These are phyloP conservation scores for Fraxinus velutina DNA, from an alignment of 305 asterid species.

Conservation along the genomic window DNA sequence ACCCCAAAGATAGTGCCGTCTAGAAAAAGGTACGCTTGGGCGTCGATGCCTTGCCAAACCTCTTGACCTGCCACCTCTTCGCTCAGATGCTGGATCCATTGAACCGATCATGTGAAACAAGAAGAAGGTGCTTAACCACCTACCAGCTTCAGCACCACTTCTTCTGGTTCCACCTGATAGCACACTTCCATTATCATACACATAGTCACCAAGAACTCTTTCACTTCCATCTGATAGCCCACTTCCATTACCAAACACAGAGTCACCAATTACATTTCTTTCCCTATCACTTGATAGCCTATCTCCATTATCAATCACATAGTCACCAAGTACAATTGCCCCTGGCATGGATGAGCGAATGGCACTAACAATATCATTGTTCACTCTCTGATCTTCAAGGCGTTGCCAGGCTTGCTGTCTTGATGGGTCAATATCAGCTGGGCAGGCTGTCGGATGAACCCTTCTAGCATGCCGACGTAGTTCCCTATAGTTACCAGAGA, in stretches of 20 bases:
- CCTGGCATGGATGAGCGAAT: constrained; percentile 85
- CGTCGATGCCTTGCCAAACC: constrained; percentile 56
- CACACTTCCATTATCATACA: constrained; percentile 66
- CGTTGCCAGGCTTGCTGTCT: constrained; percentile 79
- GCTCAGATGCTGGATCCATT: constrained; percentile 46
- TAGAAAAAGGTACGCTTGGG: constrained; percentile 43
- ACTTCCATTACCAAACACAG: constrained; percentile 67
- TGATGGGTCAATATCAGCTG: constrained; percentile 79
- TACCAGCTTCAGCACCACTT: constrained; percentile 43
- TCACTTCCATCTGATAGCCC: constrained; percentile 49
- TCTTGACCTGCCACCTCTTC: constrained; percentile 64
- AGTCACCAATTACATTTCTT: constrained; percentile 65
- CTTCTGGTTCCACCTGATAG: constrained; percentile 36
- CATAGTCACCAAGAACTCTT: constrained; percentile 77
- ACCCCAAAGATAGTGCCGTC: constrained; percentile 82
- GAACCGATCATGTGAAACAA: constrained; percentile 86
- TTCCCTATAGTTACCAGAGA: constrained; percentile 66
- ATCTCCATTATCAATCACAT: constrained; percentile 71
- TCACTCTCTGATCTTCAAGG: constrained; percentile 72
- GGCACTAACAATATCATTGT: constrained; percentile 77
- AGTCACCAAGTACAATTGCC: constrained; percentile 81
- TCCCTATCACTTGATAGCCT: constrained; percentile 48
- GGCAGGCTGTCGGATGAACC: constrained; percentile 80
- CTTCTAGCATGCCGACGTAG: constrained; percentile 83
- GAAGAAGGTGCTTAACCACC: constrained; percentile 65